Conservation (phyloP, 345 rosid species). For the Pistacia atlantica region DNA sequence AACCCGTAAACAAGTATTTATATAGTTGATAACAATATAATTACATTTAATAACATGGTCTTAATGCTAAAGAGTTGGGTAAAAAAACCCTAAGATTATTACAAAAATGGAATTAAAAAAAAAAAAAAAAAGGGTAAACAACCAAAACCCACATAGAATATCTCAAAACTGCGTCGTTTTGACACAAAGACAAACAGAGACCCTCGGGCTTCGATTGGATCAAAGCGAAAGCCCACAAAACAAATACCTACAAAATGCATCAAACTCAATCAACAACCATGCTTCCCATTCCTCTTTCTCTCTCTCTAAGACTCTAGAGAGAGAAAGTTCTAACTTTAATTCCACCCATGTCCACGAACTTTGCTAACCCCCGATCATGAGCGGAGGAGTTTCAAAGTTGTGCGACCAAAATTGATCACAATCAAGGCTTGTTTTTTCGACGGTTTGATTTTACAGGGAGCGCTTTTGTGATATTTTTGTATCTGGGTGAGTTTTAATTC, state of each 20-base stretch:
- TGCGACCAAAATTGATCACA: neutral
- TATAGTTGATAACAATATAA: too few species aligned
- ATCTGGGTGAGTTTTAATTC: constrained; percentile 2
- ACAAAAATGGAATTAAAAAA: neutral
- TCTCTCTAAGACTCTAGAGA: constrained; percentile 21
- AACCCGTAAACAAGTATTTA: too few species aligned
- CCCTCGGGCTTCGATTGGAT: constrained; percentile 18
- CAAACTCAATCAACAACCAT: neutral
- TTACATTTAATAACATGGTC: too few species aligned
- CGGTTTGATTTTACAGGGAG: neutral
- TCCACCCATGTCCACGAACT: constrained; percentile 6
- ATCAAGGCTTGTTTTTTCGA: neutral
- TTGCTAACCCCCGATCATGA: neutral
- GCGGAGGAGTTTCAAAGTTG: neutral
- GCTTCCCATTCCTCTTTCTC: neutral
- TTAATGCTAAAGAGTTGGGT: too few species aligned
- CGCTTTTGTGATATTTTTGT: neutral
- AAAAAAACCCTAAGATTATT: too few species aligned
- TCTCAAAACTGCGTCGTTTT: constrained; percentile 5
- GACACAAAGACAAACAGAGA: neutral
- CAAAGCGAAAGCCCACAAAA: constrained; percentile 6
- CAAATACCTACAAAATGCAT: neutral
- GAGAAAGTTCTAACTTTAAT: constrained; percentile 20
- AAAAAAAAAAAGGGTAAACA: too few species aligned
- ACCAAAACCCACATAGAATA: neutral